A percentile compares a stretch with the other conserved stretches of the same genome.
Evolutionary conservation across 257 asterid species (phyloP).

Genomic region (Solanum chiquidenum): DNA sequence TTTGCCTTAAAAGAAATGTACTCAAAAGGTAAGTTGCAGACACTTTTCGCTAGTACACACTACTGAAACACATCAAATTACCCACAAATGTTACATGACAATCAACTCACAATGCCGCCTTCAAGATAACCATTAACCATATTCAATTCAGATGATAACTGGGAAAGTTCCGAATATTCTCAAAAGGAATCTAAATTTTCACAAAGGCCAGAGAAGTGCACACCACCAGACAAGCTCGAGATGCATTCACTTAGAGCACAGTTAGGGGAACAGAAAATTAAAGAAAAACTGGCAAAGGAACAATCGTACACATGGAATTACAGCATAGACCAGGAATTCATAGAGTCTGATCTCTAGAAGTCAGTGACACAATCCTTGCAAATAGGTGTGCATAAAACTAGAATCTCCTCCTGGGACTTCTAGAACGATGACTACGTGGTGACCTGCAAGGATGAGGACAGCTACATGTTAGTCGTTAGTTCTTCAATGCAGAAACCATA

Average conservation of each 20-base stretch:
- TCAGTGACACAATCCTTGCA: background rate
- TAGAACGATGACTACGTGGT: constrained; percentile 77
- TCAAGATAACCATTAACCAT: background rate
- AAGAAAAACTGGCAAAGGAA: background rate
- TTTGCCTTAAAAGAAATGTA: background rate
- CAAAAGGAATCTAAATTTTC: background rate
- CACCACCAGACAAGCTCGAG: background rate
- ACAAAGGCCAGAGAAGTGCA: background rate
- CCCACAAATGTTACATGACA: background rate
- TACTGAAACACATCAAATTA: background rate
- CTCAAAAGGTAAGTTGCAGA: background rate
- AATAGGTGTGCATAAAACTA: constrained; percentile 9
- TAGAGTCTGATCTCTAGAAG: constrained; percentile 13
- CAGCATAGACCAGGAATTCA: constrained; percentile 6
- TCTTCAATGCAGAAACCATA: background rate
- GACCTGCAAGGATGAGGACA: constrained; percentile 40
- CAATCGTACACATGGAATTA: background rate
- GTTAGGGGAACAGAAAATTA: background rate
- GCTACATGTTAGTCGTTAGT: background rate
- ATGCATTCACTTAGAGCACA: background rate
- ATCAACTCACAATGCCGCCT: background rate
- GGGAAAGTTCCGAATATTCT: background rate
- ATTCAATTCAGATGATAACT: background rate
- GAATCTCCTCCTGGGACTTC: constrained; percentile 88
- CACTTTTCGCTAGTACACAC: background rate